A percentile compares a stretch with the other conserved stretches of the same genome.
phyloP scores from a whole-genome alignment of 208 protist species.

The Spongospora subterranea region DNA sequence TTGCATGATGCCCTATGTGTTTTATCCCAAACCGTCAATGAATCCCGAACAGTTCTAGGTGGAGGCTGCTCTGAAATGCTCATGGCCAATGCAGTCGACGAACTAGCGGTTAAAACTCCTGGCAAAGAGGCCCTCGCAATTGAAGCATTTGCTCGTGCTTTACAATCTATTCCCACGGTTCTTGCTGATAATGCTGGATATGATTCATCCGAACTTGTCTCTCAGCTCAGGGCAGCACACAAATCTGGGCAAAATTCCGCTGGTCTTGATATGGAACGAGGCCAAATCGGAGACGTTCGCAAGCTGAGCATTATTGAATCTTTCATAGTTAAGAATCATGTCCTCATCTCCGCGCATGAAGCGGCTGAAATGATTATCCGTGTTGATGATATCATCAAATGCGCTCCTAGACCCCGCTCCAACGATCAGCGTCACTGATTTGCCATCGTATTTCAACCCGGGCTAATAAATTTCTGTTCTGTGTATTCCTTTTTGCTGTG shows the following conservation, averaged over 20 bases:
- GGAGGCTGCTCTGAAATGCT: slow-evolving; percentile 97
- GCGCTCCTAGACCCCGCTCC: slow-evolving; percentile 84
- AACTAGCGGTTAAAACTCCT: slow-evolving; percentile 83
- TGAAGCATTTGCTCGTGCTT: slow-evolving; percentile 93
- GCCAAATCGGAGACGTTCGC: slow-evolving; percentile 90
- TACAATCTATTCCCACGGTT: slow-evolving; percentile 79
- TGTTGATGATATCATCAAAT: slow-evolving; percentile 96
- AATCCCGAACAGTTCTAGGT: slow-evolving; percentile 93
- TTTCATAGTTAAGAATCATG: slow-evolving; percentile 93
- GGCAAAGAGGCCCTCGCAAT: slow-evolving; percentile 86
- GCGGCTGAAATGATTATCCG: slow-evolving; percentile 99
- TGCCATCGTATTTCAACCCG: too few species aligned
- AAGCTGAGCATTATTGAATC: slow-evolving; percentile 95
- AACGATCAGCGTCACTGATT: slow-evolving; percentile 64
- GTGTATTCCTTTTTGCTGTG: too few species aligned
- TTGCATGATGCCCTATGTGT: slow-evolving; percentile 99
- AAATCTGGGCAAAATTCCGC: slow-evolving; percentile 65
- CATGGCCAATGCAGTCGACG: slow-evolving; percentile 97
- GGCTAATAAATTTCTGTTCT: too few species aligned
- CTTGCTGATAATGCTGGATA: slow-evolving; percentile 96
- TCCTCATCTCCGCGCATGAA: slow-evolving; percentile 65
- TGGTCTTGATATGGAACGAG: slow-evolving; percentile 88
- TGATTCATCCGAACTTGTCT: slow-evolving; percentile 92
- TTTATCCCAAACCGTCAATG: slow-evolving; percentile 87
- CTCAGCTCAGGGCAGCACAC: slow-evolving; percentile 74